phyloP scores from a whole-genome alignment of 2,329 filamentous ascomycete genomes.

The Hypoxylon sp. region DNA sequence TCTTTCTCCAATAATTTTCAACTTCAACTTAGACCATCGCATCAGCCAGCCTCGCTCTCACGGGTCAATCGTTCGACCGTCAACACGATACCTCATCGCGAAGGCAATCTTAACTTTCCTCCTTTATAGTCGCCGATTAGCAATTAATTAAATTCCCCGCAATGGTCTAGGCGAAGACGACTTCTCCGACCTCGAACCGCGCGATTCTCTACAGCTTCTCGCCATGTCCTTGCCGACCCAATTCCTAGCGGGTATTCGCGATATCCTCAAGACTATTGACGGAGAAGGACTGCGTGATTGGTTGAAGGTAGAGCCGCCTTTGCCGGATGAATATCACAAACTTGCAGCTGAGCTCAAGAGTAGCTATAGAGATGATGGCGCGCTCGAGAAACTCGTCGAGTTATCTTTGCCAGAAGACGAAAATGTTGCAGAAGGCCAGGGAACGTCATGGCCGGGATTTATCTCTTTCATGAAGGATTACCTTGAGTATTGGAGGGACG shows the following conservation, averaged over 20 bases:
- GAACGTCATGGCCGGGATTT: constrained; percentile 78
- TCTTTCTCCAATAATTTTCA: constrained; percentile 2
- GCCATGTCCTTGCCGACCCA: constrained; percentile 70
- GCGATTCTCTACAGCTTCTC: constrained; percentile 6
- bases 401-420: constrained; percentile 70
- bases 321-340: constrained; percentile 71
- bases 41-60: not conserved
- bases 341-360: constrained; percentile 73
- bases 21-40: not conserved
- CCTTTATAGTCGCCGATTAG: too few species aligned
- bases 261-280: constrained; percentile 69
- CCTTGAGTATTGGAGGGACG: constrained; percentile 80
- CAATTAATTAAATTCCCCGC: too few species aligned
- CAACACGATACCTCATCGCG: not conserved
- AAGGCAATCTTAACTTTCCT: too few species aligned
- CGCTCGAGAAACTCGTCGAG: constrained; percentile 70
- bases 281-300: constrained; percentile 72
- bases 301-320: constrained; percentile 77
- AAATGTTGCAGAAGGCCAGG: constrained; percentile 69
- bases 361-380: constrained; percentile 61
- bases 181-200: constrained; percentile 2
- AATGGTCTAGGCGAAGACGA: constrained; percentile 19
- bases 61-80: not conserved
- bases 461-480: constrained; percentile 83
- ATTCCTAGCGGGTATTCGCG: constrained; percentile 72